Percentiles rank a stretch among this genome's conserved stretches.
phyloP scores from a whole-genome alignment of 1,139 yeast species.

The Pichia sp. region DNA sequence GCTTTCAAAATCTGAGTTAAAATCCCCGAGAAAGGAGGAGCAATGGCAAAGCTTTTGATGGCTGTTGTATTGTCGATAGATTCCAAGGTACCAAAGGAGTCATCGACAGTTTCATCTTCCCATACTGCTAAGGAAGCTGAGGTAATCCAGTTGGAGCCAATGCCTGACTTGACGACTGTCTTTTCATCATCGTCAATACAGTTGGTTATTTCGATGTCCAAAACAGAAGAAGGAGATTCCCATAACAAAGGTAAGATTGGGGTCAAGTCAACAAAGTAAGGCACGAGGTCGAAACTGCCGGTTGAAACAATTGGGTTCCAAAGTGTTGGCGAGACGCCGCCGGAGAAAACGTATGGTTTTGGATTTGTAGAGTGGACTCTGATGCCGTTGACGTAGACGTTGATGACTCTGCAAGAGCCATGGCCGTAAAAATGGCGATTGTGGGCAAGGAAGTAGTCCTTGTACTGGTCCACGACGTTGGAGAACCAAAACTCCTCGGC shows the following conservation, averaged over 20 bases:
- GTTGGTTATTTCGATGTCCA: slow-evolving; percentile 52
- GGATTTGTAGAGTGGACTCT: slow-evolving; percentile 51
- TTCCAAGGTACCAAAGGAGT: slow-evolving; percentile 39
- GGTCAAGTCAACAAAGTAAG: slow-evolving; percentile 62
- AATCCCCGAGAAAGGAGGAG: slow-evolving; percentile 36
- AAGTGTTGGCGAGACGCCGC: slow-evolving; percentile 71
- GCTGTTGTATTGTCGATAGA: slow-evolving; percentile 31
- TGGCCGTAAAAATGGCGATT: slow-evolving; percentile 49
- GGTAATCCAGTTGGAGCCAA: slow-evolving; percentile 67
- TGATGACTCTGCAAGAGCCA: slow-evolving; percentile 59
- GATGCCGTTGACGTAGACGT: slow-evolving; percentile 47
- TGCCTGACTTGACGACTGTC: slow-evolving; percentile 27
- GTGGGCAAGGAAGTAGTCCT: slow-evolving; percentile 35
- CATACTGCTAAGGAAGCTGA: slow-evolving; percentile 63
- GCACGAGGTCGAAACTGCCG: slow-evolving; percentile 67
- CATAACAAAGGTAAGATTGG: slow-evolving; percentile 62
- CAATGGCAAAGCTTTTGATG: slow-evolving; percentile 27
- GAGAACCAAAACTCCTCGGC: slow-evolving; percentile 84
- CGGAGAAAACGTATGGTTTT: slow-evolving; percentile 64
- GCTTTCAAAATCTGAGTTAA: slow-evolving; percentile 39
- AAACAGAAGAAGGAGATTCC: slow-evolving; percentile 32
- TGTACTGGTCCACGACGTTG: slow-evolving; percentile 51
- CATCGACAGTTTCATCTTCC: slow-evolving; percentile 43
- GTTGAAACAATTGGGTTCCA: slow-evolving; percentile 78
- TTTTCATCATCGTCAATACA: slow-evolving; percentile 44